Percentiles rank a stretch among this genome's conserved stretches.
These are phyloP conservation scores for Colletotrichum karsti DNA, from an alignment of 2,329 filamentous ascomycete species.

Conservation along the genomic window DNA sequence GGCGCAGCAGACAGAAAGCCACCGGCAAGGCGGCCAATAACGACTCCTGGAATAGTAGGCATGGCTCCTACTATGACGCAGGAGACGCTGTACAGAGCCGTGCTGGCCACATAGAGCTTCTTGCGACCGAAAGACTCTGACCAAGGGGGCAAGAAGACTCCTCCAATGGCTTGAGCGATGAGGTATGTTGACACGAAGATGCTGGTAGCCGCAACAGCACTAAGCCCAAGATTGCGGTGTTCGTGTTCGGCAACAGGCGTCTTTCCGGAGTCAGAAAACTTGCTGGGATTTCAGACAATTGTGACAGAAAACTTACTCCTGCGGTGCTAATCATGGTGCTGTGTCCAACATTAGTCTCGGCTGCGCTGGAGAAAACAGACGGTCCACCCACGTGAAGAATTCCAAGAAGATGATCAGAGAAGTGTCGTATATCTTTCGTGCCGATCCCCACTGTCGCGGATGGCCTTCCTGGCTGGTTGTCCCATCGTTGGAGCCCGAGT, in stretches of 20 bases:
- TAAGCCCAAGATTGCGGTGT: not conserved
- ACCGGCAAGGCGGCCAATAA: not conserved
- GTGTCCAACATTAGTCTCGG: no score
- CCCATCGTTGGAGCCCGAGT: not conserved
- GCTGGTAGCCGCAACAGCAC: not conserved
- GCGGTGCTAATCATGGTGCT: constrained; percentile 11
- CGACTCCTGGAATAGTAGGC: not conserved
- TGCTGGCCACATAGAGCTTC: constrained; percentile 11
- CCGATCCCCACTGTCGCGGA: not conserved
- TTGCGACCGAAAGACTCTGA: constrained; percentile 17
- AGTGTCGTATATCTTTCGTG: constrained; percentile 8
- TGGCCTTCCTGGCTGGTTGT: not conserved
- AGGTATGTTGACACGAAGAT: constrained; percentile 12
- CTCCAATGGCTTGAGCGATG: constrained; percentile 5
- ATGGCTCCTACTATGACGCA: not conserved
- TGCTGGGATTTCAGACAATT: not conserved
- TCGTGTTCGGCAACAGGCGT: not conserved
- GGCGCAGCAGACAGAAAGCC: constrained; percentile 9
- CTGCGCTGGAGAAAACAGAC: no score
- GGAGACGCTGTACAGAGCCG: not conserved
- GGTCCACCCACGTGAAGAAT: constrained; percentile 11
- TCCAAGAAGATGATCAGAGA: constrained; percentile 4
- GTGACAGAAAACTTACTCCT: not conserved
- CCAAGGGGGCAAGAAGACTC: constrained; percentile 4
- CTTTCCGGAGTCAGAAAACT: not conserved